Conservation (phyloP, 2,329 filamentous ascomycete species). For the Chaetomium olivaceum region DNA sequence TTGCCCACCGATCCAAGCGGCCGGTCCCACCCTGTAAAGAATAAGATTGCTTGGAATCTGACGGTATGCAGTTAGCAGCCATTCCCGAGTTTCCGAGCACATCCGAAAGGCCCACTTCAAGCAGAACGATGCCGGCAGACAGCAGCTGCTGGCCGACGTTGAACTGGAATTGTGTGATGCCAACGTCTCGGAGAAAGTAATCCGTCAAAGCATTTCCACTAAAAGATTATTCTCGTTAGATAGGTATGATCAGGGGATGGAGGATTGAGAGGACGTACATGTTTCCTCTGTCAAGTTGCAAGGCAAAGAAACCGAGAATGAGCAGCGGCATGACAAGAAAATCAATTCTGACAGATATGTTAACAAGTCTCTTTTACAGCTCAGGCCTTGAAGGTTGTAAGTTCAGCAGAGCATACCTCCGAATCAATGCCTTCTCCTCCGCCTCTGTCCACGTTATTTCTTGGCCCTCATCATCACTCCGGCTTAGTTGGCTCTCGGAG, state of each 20-base stretch:
- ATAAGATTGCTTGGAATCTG: slow-evolving; percentile 36
- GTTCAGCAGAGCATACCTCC: slow-evolving; percentile 21
- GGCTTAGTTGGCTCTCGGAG: slow-evolving; percentile 24
- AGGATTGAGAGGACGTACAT: slow-evolving; percentile 33
- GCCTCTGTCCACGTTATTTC: slow-evolving; percentile 30
- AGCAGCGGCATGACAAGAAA: slow-evolving; percentile 46
- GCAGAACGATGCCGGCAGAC: slow-evolving; percentile 51
- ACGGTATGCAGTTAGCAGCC: neutral
- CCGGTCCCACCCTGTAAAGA: slow-evolving; percentile 38
- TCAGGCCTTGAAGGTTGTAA: neutral
- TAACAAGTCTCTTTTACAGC: neutral
- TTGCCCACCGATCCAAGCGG: slow-evolving; percentile 42
- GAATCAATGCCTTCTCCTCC: slow-evolving; percentile 30
- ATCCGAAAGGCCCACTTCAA: slow-evolving; percentile 35
- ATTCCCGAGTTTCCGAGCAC: neutral
- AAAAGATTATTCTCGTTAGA: neutral
- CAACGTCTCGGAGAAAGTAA: slow-evolving; percentile 49
- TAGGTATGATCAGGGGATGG: too few relatives aligned
- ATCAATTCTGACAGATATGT: slow-evolving; percentile 40
- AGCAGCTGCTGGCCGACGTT: slow-evolving; percentile 55
- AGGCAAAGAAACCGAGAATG: slow-evolving; percentile 46
- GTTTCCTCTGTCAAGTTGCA: slow-evolving; percentile 44
- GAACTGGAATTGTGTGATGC: slow-evolving; percentile 51
- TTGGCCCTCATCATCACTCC: slow-evolving; percentile 27
- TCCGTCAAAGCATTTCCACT: slow-evolving; percentile 56